phyloP scores from a whole-genome alignment of 2,329 filamentous ascomycete species.

The Penicillium sp. region DNA sequence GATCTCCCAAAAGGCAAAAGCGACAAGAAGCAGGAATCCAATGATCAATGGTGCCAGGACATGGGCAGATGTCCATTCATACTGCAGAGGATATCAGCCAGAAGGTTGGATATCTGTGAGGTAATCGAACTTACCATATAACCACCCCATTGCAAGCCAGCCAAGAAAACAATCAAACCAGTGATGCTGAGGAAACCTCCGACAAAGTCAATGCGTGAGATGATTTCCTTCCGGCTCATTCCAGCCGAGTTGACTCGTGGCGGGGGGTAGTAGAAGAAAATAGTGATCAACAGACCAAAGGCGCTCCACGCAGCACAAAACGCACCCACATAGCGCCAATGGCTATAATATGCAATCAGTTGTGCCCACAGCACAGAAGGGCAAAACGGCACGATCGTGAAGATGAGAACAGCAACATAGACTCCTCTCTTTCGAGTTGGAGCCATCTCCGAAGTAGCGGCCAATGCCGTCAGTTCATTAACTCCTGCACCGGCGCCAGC shows the following conservation, averaged over 20 bases:
- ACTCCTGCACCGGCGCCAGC: slow-evolving; percentile 64
- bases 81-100: slow-evolving; percentile 27
- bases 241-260: slow-evolving; percentile 43
- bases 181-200: slow-evolving; percentile 48
- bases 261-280: slow-evolving; percentile 47
- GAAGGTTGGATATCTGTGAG: background rate
- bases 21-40: slow-evolving; percentile 42
- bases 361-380: slow-evolving; percentile 62
- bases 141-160: slow-evolving; percentile 52
- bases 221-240: slow-evolving; percentile 38
- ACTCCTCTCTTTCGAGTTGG: slow-evolving; percentile 61
- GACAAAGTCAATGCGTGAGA: slow-evolving; percentile 50
- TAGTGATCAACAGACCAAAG: slow-evolving; percentile 42
- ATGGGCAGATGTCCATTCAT: slow-evolving; percentile 45
- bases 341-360: slow-evolving; percentile 48
- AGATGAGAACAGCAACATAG: slow-evolving; percentile 59
- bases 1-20: slow-evolving; percentile 47
- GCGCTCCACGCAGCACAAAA: slow-evolving; percentile 44
- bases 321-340: slow-evolving; percentile 45
- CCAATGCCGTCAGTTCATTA: slow-evolving; percentile 65
- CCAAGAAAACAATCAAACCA: slow-evolving; percentile 49
- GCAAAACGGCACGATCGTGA: slow-evolving; percentile 61
- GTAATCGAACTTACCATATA: slow-evolving; percentile 37
- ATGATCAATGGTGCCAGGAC: slow-evolving; percentile 47
- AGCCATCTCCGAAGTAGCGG: slow-evolving; percentile 64